Percentiles rank a stretch among this genome's conserved stretches.
phyloP scores from a whole-genome alignment of 2,329 filamentous ascomycete genomes.

The Colletotrichum kahawae region DNA sequence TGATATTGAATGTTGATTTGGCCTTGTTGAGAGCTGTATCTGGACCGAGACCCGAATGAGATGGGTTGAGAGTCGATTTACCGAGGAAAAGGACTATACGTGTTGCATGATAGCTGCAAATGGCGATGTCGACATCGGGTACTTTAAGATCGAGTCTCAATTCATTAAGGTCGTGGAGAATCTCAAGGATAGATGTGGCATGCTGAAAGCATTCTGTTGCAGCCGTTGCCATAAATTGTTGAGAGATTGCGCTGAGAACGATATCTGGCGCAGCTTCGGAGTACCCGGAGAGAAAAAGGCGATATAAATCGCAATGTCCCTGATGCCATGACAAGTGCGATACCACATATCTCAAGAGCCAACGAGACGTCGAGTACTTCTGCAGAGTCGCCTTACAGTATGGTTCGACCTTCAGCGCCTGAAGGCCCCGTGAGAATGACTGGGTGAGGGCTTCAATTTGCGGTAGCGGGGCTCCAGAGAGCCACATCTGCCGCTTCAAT shows the following conservation, averaged over 20 bases:
- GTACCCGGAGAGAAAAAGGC: conserved; percentile 43
- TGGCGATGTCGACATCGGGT: not conserved
- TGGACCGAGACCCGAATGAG: not conserved
- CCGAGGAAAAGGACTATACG: not conserved
- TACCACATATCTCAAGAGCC: conserved; percentile 23
- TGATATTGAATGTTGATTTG: not conserved
- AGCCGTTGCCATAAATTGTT: not conserved
- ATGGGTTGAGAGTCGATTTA: not conserved
- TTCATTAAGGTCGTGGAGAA: not conserved
- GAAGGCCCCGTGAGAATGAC: conserved; percentile 12
- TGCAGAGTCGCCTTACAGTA: not conserved
- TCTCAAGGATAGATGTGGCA: not conserved
- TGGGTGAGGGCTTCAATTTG: conserved; percentile 17
- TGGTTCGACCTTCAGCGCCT: not conserved
- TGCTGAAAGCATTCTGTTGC: not conserved
- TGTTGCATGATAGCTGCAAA: not conserved
- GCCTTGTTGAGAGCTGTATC: not conserved
- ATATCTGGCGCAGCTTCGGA: conserved; percentile 38
- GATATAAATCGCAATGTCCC: conserved; percentile 42
- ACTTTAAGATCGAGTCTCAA: not conserved
- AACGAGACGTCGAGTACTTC: conserved; percentile 15
- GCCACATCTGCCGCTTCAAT: conserved; percentile 21
- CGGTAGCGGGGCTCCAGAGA: not conserved
- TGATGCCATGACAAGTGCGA: conserved; percentile 9
- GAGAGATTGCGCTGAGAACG: not conserved